Conservation (phyloP, 768 basidiomycete genomes). For the Lentinula aciculospora region DNA sequence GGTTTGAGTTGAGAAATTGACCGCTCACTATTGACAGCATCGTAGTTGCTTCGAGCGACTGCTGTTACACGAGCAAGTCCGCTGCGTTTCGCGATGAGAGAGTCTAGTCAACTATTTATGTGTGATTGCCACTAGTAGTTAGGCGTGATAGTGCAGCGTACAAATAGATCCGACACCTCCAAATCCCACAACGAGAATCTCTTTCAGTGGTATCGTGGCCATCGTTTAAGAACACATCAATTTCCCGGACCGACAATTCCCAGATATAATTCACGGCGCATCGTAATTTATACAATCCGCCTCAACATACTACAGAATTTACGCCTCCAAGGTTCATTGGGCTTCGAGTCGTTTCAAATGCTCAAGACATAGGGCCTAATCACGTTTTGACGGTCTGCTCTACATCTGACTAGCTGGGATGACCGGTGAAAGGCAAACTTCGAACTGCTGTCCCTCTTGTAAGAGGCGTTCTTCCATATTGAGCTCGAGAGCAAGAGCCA, state of each 20-base stretch:
- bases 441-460: not conserved
- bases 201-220: conserved; percentile 21
- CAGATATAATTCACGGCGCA: no score
- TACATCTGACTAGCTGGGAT: not conserved
- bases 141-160: conserved; percentile 24
- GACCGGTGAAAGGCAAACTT: not conserved
- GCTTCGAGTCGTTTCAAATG: not conserved
- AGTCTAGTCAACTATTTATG: conserved; percentile 30
- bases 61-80: conserved; percentile 61
- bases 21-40: conserved; percentile 38
- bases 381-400: not conserved
- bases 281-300: no score
- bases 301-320: not conserved
- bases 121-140: not conserved
- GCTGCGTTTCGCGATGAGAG: conserved; percentile 50
- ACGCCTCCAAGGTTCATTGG: not conserved
- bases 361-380: not conserved
- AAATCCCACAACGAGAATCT: conserved; percentile 57
- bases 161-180: conserved; percentile 65
- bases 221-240: no score
- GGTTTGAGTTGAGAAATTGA: not conserved
- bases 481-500: not conserved
- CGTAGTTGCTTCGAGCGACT: conserved; percentile 68
- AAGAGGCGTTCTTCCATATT: not conserved
- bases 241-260: no score